Evolutionary conservation across 2,329 filamentous ascomycete species (phyloP).

Genomic region (Bipolaris victoriae): DNA sequence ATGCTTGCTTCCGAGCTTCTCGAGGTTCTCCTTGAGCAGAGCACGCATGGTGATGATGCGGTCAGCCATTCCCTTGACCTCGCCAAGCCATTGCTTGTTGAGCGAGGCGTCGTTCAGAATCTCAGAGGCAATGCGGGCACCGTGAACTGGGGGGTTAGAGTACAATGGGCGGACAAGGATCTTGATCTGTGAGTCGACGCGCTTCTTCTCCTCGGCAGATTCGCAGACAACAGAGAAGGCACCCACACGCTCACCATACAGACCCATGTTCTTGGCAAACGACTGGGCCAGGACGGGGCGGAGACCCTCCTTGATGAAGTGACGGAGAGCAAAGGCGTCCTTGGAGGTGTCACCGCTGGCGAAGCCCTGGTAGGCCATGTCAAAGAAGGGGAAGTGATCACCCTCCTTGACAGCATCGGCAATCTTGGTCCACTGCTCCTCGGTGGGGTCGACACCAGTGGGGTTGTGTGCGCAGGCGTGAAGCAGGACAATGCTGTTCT

Average conservation of each 20-base stretch:
- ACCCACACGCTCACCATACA: constrained; percentile 97
- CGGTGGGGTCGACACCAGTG: constrained; percentile 91
- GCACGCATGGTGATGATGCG: constrained; percentile 99
- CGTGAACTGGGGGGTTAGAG: constrained; percentile 97
- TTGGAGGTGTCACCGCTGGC: constrained; percentile 89
- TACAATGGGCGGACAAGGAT: constrained; percentile 96
- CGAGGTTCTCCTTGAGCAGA: constrained; percentile 90
- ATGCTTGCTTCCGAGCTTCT: constrained; percentile 92
- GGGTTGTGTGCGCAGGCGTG: constrained; percentile 99
- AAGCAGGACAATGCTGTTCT: constrained; percentile 87
- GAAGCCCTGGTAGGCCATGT: constrained; percentile 99
- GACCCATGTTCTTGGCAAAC: constrained; percentile 99
- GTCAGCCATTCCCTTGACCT: constrained; percentile 99
- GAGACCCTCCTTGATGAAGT: constrained; percentile 94
- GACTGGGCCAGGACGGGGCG: constrained; percentile 87
- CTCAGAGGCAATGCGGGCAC: constrained; percentile 88
- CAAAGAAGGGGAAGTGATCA: constrained; percentile 94
- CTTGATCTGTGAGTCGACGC: constrained; percentile 96
- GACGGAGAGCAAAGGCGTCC: constrained; percentile 89
- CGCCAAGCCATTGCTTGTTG: constrained; percentile 91
- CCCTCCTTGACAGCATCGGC: constrained; percentile 83
- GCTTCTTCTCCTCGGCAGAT: constrained; percentile 88
- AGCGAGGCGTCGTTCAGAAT: constrained; percentile 86
- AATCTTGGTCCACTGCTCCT: constrained; percentile 92
- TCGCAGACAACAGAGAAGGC: constrained; percentile 92